These are phyloP conservation scores for Zymoseptoria crescenta DNA, from an alignment of 2,329 filamentous ascomycete genomes.

Conservation along the genomic window DNA sequence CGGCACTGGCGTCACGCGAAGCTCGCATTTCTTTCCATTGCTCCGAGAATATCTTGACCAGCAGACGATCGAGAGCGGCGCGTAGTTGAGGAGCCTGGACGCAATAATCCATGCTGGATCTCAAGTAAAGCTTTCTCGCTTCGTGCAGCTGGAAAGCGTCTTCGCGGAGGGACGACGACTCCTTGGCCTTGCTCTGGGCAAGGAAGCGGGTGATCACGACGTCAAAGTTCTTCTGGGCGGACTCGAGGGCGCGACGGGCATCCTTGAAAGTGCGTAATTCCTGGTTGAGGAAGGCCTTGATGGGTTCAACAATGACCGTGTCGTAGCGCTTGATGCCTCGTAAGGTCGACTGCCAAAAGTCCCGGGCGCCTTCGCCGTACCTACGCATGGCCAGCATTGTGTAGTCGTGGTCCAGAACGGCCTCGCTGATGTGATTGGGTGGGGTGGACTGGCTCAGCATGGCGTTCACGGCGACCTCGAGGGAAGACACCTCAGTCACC, in stretches of 20 bases:
- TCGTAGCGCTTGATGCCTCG: constrained; percentile 72
- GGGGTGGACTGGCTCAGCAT: constrained; percentile 73
- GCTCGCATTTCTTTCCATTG: constrained; percentile 80
- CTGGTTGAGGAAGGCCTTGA: constrained; percentile 65
- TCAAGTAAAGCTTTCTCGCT: constrained; percentile 80
- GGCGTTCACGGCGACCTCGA: constrained; percentile 71
- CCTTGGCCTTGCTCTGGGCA: constrained; percentile 83
- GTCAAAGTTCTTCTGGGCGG: constrained; percentile 78
- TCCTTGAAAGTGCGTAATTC: constrained; percentile 87
- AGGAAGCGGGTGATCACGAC: constrained; percentile 72
- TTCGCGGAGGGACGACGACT: constrained; percentile 81
- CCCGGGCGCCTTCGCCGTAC: constrained; percentile 75
- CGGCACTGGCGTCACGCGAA: constrained; percentile 57
- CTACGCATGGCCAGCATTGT: constrained; percentile 78
- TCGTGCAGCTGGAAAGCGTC: constrained; percentile 96
- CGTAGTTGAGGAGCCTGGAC: constrained; percentile 79
- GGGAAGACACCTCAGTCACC: constrained; percentile 56
- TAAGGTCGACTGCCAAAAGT: constrained; percentile 76
- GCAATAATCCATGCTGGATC: constrained; percentile 89
- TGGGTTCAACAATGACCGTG: constrained; percentile 67
- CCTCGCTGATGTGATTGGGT: constrained; percentile 66
- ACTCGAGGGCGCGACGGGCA: constrained; percentile 64
- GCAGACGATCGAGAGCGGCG: constrained; percentile 72
- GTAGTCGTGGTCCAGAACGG: constrained; percentile 89
- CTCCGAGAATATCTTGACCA: constrained; percentile 77